A percentile compares a stretch with the other conserved stretches of the same genome.
Conservation (phyloP, 495 filamentous ascomycete species). For the Penicillium samsonianum region DNA sequence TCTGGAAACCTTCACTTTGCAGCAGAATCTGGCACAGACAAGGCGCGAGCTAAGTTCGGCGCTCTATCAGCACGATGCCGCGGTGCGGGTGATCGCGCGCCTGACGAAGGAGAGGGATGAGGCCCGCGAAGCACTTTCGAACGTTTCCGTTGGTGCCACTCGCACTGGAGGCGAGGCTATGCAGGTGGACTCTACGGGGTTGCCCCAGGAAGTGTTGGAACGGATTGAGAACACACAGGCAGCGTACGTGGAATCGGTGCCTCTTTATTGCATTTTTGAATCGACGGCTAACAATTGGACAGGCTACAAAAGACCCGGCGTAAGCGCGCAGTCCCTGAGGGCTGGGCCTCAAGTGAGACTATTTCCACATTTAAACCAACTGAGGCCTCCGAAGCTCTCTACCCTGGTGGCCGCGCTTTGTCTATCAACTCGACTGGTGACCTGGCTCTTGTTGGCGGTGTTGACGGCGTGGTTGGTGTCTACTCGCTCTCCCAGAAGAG, state of each 20-base stretch:
- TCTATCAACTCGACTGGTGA: constrained; percentile 65
- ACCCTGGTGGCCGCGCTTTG: constrained; percentile 63
- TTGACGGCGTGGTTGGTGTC: constrained; percentile 73
- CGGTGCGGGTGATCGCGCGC: constrained; percentile 87
- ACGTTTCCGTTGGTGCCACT: constrained; percentile 67
- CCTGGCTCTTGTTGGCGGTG: constrained; percentile 75
- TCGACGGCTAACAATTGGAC: constrained; percentile 15
- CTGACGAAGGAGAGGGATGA: constrained; percentile 89
- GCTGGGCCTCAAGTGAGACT: constrained; percentile 76
- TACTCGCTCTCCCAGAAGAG: constrained; percentile 75
- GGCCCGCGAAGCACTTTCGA: constrained; percentile 86
- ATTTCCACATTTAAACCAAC: constrained; percentile 66
- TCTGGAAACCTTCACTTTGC: constrained; percentile 83
- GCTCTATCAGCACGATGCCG: constrained; percentile 95
- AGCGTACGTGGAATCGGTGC: constrained; percentile 54
- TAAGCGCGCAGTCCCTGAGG: constrained; percentile 82
- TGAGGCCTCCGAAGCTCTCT: constrained; percentile 61
- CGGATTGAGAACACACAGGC: constrained; percentile 78
- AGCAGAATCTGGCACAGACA: constrained; percentile 84
- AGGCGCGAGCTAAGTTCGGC: constrained; percentile 91
- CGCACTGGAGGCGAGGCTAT: constrained; percentile 76
- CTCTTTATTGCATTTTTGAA: neutral
- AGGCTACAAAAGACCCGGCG: constrained; percentile 83
- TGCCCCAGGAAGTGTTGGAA: constrained; percentile 70
- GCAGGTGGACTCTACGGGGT: constrained; percentile 76